Evolutionary conservation across 169 alveolate species (phyloP), one percentile per base, ranked within the genome.

Genomic region (Plasmodium gonderi): DNA sequence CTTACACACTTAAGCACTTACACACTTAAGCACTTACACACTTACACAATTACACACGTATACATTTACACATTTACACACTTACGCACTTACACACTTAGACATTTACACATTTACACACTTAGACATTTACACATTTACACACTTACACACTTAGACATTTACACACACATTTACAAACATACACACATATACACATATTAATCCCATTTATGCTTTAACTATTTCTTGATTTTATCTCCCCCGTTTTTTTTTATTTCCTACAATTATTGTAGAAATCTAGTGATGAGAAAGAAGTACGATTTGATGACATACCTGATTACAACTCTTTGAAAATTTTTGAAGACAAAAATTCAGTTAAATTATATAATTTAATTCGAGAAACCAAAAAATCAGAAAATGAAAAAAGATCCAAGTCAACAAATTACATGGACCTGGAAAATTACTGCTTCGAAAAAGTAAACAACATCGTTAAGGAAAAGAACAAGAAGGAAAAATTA

Each of bases 271-370:
- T 80, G 3, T 65, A 80, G 91, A 80, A 64, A 80, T 9, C 78
- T 5, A 64, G 38, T 26, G 65, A 65, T 80, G 91, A 80, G 26
- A 80, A 65, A 17, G 91, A 80, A 0, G 64, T 80, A 31, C 17
- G 49, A 23, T 42, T 80, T 33, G 80, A 80, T 31, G 91, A 80
- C 49, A 80, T 80, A 12, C 91, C 91, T 4, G 79, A 80, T 80
- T 80, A 80, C 44, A 80, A 80, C 40, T 64, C 74, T 2, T 64
- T 80, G 80, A 80, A 65, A 80, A 64, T 80, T 26, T 80, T 80
- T 64, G 91, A 80, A 65, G 91, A 80, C 40, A 40, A 80, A 47
- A 80, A 80, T 11, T 80, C 91, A 8, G 11, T 60, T 64, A 80
- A 65, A 26, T n/a, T 80, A 65, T 80, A 64, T 65, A 80, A 65